Evolutionary conservation across 192 early-diverging fungal genomes (phyloP), one percentile per base, ranked within the genome.

Genomic region (Backusella tarrabulga): DNA sequence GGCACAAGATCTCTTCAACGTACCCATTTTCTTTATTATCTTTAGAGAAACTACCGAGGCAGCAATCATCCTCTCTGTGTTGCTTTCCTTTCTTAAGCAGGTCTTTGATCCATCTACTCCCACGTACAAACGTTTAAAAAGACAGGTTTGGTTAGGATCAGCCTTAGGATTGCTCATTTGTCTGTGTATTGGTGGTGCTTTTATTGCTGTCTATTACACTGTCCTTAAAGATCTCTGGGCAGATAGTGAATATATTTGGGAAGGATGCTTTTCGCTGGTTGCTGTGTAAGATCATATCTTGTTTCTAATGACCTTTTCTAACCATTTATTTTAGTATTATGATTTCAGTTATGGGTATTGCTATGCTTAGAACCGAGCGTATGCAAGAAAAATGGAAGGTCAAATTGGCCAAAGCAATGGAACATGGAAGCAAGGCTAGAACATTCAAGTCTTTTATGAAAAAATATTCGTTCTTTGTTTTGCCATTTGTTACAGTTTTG

Each of bases 401-500:
- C 1, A 87, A 87, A 67, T 71, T 87, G 26, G 73, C 84, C 68
- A 67, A 73, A 21, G 67, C 80, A 17, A 79, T 83, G 81, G 79
- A 78, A 15, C 19, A 72, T 3, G 41, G 38, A 42, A 71, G 81
- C 73, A 56, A 52, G 21, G 72, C 71, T 7, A 74, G n/a, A 19
- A 56, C 41, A 1, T 77, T 84, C 29, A 87, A 87, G 56, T 46
- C 79, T 23, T 85, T 83, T 42, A 81, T 84, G 56, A 78, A 86
- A 74, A 86, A 86, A 67, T 93, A 92, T 73, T 85, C 92, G 23
- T 92, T 98, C 74, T 88, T 96, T 79, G 83, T 94, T 66, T 86
- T 98, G 66, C 95, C 96, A 17, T 93, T 95, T 73, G 81, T 95
- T 41, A 95, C 95, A 14, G 90, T 98, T 9, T 80, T 95, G 34